Evolutionary conservation across 495 filamentous ascomycete species (phyloP), one percentile per base, ranked within the genome.

Genomic region (Paragyromitra xinjiangensis): DNA sequence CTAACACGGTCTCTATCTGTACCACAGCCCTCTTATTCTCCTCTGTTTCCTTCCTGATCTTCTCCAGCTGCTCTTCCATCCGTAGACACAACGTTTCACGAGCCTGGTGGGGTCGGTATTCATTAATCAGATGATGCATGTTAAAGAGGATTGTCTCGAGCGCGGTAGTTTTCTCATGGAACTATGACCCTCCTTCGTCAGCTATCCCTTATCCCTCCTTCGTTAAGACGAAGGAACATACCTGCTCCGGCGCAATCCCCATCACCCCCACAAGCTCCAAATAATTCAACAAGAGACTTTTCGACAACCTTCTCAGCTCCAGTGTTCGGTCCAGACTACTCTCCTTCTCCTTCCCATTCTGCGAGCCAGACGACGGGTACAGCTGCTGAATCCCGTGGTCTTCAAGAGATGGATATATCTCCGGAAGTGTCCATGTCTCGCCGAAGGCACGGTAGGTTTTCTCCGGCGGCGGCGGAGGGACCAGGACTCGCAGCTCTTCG

Each of bases 101-200:
- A 29, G 94, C 94, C 83, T 99, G 96, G 83, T 99, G 95, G 2
- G 95, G 96, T 26, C 95, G 90, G 83, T 98, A 98, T 71, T 95
- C 91, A 83, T 99, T 99, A 62, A 98, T 88, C 22, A 95, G 87
- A 75, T 94, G 92, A 83, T 98, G 93, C 66, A 94, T 91, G 84
- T 98, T 97, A 80, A 93, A 89, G 70, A 95, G 91, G 3, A 98
- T 79, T 29, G 89, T 92, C 78, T 90, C 87, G n/a, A 99, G 78
- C 79, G 97, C 90, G 2, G 88, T 84, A 37, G 94, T 86, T 80
- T 95, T 94, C 19, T 90, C 86, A 68, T 78, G 26, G 67, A 71
- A 59, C 37, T 24, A 6, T 55, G 39, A 26, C 50, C 11, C 56
- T 19, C 26, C 50, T 34, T 22, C 22, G n/a, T 59, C 22, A 40